Conservation (phyloP, 352 stramenopile species). For the Peronospora destructor region DNA sequence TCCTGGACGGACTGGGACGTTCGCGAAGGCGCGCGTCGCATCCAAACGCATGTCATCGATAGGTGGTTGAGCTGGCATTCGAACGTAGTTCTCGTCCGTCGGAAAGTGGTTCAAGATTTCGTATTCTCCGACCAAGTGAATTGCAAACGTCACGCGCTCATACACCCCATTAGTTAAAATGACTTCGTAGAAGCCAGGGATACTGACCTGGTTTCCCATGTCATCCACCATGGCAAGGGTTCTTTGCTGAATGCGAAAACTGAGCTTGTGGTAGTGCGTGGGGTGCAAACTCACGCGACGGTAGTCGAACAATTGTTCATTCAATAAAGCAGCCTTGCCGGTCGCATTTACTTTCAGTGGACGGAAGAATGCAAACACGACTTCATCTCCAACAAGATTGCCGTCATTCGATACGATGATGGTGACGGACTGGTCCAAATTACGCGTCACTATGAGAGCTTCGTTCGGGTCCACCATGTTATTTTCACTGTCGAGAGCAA, state of each 20-base stretch:
- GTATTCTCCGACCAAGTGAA: slow-evolving; percentile 29
- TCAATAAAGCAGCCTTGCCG: slow-evolving; percentile 50
- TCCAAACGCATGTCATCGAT: slow-evolving; percentile 8
- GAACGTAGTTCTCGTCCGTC: slow-evolving; percentile 9
- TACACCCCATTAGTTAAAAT: slow-evolving; percentile 66
- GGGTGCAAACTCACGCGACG: slow-evolving; percentile 44
- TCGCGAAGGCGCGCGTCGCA: slow-evolving; percentile 9
- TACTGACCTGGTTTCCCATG: slow-evolving; percentile 42
- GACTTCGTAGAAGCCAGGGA: slow-evolving; percentile 67
- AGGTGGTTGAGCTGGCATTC: not conserved
- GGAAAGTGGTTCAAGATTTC: slow-evolving; percentile 41
- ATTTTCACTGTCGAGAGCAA: slow-evolving; percentile 19
- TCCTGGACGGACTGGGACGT: not conserved
- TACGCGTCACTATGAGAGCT: slow-evolving; percentile 29
- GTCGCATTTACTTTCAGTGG: slow-evolving; percentile 52
- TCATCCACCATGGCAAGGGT: slow-evolving; percentile 58
- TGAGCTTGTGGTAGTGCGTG: slow-evolving; percentile 31
- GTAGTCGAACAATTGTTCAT: slow-evolving; percentile 74
- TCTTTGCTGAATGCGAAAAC: slow-evolving; percentile 36
- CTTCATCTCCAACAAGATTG: slow-evolving; percentile 46
- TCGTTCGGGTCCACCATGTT: slow-evolving; percentile 5
- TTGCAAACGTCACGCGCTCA: slow-evolving; percentile 56
- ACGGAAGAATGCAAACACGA: slow-evolving; percentile 76
- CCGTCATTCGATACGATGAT: slow-evolving; percentile 59
- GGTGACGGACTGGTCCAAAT: slow-evolving; percentile 37